These are phyloP conservation scores for Aspergillus avenaceus DNA, from an alignment of 495 filamentous ascomycete species.

Conservation along the genomic window DNA sequence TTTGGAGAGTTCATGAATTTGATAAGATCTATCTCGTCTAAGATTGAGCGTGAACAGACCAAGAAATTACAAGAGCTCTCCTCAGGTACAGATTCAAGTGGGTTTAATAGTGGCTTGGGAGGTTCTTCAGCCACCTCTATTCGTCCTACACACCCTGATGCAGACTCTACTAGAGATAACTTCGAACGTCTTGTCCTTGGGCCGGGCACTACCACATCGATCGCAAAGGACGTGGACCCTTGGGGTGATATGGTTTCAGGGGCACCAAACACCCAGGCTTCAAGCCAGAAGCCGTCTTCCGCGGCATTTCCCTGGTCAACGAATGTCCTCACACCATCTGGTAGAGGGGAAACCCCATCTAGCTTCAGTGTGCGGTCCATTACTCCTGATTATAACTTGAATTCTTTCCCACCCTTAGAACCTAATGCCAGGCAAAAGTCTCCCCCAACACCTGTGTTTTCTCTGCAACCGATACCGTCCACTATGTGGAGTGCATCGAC, in stretches of 20 bases:
- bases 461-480: too few species aligned
- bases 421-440: constrained; percentile 31
- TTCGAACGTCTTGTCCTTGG: constrained; percentile 89
- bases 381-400: constrained; percentile 50
- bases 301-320: constrained; percentile 45
- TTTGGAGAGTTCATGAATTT: constrained; percentile 85
- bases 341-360: constrained; percentile 17
- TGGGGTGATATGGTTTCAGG: constrained; percentile 36
- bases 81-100: constrained; percentile 39
- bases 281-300: constrained; percentile 28
- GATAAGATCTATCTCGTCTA: constrained; percentile 72
- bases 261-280: constrained; percentile 18
- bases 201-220: constrained; percentile 22
- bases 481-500: too few species aligned
- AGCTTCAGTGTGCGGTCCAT: constrained; percentile 41
- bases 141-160: constrained; percentile 22
- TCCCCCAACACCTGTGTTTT: constrained; percentile 23
- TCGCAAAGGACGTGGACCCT: constrained; percentile 30
- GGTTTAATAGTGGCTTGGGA: constrained; percentile 31
- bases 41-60: constrained; percentile 82
- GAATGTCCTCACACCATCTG: constrained; percentile 17
- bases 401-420: constrained; percentile 45
- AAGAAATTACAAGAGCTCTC: constrained; percentile 82
- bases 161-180: constrained; percentile 54
- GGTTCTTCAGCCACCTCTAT: constrained; percentile 22